Evolutionary conservation across 768 basidiomycete genomes (phyloP).

Genomic region (Pseudohyphozyma bogoriensis): DNA sequence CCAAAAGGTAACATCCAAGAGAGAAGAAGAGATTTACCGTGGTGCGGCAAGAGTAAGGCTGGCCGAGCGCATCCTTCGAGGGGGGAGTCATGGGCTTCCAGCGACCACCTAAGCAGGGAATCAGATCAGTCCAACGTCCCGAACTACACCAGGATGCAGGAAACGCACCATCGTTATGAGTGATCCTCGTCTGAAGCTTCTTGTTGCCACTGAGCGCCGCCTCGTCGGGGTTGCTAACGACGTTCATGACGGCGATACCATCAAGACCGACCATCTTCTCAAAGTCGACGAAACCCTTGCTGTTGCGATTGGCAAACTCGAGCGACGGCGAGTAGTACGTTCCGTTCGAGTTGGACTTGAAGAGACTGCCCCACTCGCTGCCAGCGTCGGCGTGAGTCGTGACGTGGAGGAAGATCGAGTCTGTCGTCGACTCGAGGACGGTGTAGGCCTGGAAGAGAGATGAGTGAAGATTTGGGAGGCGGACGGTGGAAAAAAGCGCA

Average conservation of each 20-base stretch:
- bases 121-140: background rate
- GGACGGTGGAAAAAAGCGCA: constrained; percentile 40
- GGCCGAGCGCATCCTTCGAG: constrained; percentile 59
- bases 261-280: constrained; percentile 95
- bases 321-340: constrained; percentile 86
- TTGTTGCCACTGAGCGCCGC: constrained; percentile 63
- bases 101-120: constrained; percentile 52
- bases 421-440: constrained; percentile 84
- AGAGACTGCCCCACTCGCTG: constrained; percentile 79
- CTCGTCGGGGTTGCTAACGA: constrained; percentile 71
- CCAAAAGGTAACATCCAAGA: background rate
- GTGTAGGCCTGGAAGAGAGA: constrained; percentile 61
- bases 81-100: constrained; percentile 82
- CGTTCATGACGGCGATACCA: constrained; percentile 85
- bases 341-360: constrained; percentile 96
- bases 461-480: background rate
- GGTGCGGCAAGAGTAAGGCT: constrained; percentile 56
- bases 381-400: constrained; percentile 69
- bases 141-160: background rate
- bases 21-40: constrained; percentile 45
- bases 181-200: constrained; percentile 72
- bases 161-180: constrained; percentile 82
- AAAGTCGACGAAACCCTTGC: constrained; percentile 81
- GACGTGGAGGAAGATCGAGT: constrained; percentile 88
- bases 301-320: constrained; percentile 83